Conservation (phyloP, 2,329 filamentous ascomycete genomes). For the Truncatella angustata region DNA sequence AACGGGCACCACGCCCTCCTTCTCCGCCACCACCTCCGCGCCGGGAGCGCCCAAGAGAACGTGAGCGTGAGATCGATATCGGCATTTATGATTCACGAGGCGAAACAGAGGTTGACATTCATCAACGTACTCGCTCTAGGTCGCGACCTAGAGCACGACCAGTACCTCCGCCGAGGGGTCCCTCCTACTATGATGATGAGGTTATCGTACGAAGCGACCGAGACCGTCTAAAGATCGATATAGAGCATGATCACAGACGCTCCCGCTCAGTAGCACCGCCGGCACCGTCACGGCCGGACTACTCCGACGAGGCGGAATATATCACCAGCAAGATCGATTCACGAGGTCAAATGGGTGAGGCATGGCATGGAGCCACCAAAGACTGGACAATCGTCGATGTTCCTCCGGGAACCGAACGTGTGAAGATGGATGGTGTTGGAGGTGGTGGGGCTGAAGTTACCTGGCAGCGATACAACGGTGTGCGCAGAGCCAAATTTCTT, state of each 20-base stretch:
- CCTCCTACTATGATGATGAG: conserved; percentile 52
- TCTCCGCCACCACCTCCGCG: conserved; percentile 48
- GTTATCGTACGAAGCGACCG: conserved; percentile 62
- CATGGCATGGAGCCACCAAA: conserved; percentile 69
- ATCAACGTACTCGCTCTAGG: conserved; percentile 37
- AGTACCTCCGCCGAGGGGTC: conserved; percentile 28
- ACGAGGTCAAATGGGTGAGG: conserved; percentile 69
- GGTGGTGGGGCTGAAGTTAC: conserved; percentile 74
- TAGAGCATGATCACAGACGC: conserved; percentile 38
- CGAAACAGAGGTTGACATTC: conserved; percentile 58
- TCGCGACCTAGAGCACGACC: no score
- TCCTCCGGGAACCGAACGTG: conserved; percentile 76
- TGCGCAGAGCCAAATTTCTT: conserved; percentile 71
- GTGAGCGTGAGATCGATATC: conserved; percentile 58
- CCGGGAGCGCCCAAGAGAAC: conserved; percentile 44
- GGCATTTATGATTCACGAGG: conserved; percentile 56
- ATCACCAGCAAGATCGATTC: conserved; percentile 53
- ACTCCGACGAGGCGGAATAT: conserved; percentile 66
- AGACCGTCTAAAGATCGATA: conserved; percentile 44
- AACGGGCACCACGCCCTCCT: conserved; percentile 41
- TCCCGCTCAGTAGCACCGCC: conserved; percentile 50
- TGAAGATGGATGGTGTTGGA: conserved; percentile 78
- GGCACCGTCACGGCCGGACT: conserved; percentile 41
- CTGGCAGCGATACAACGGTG: conserved; percentile 78
- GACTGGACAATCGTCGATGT: conserved; percentile 84